Evolutionary conservation across 2,329 filamentous ascomycete species (phyloP).

Genomic region (Penicillium crustosum): DNA sequence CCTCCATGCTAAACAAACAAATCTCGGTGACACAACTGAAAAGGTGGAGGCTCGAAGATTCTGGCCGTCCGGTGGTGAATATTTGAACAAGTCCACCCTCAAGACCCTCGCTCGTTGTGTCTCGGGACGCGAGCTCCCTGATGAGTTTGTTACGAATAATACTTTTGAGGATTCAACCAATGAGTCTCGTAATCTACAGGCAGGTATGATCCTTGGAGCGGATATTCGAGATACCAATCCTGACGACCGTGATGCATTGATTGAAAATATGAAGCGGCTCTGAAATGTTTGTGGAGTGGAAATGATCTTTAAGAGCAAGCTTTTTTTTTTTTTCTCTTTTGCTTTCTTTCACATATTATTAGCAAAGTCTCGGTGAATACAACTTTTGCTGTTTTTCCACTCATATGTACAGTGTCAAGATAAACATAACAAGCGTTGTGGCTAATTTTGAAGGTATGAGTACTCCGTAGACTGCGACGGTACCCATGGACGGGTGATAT

Average conservation of each 20-base stretch:
- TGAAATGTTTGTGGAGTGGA: slow-evolving; percentile 1
- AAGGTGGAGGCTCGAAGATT: slow-evolving; percentile 11
- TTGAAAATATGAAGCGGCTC: background rate
- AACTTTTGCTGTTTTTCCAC: background rate
- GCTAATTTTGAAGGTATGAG: too few relatives aligned
- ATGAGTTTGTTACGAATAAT: slow-evolving; percentile 3
- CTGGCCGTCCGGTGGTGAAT: slow-evolving; percentile 11
- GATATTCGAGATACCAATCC: background rate
- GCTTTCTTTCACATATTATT: background rate
- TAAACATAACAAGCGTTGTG: too few relatives aligned
- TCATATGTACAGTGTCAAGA: background rate
- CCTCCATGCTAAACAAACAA: slow-evolving; percentile 2
- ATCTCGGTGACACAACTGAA: background rate
- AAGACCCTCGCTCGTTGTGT: slow-evolving; percentile 10
- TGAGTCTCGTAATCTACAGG: background rate
- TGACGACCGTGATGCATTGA: background rate
- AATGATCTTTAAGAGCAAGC: background rate
- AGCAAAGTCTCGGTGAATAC: background rate
- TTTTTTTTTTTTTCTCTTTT: background rate
- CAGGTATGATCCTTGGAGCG: slow-evolving; percentile 5
- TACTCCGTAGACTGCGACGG: too few relatives aligned
- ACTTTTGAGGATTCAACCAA: slow-evolving; percentile 3
- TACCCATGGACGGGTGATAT: too few relatives aligned
- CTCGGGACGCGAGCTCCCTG: slow-evolving; percentile 11
- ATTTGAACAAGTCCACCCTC: slow-evolving; percentile 12